Evolutionary conservation across 805 yeast species (phyloP).

Genomic region (Yarrowia porcina): DNA sequence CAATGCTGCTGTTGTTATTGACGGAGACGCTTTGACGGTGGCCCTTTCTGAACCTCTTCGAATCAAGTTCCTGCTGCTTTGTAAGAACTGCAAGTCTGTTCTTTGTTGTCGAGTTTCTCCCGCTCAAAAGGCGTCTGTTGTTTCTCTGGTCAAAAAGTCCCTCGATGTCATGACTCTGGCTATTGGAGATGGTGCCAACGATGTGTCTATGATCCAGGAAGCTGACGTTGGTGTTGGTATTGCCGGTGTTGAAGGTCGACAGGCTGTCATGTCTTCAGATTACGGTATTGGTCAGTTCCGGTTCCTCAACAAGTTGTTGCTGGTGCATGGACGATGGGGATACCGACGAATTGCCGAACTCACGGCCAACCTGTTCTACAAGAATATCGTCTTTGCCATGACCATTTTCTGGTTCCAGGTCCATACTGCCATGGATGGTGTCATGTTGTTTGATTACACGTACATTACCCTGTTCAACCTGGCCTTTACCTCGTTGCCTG

Average conservation of each 20-base stretch:
- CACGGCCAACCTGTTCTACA: slow-evolving; percentile 79
- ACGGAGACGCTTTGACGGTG: slow-evolving; percentile 62
- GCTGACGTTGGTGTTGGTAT: slow-evolving; percentile 84
- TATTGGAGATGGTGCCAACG: slow-evolving; percentile 85
- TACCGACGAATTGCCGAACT: slow-evolving; percentile 71
- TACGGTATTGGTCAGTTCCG: slow-evolving; percentile 80
- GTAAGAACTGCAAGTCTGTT: slow-evolving; percentile 75
- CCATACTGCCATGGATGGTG: slow-evolving; percentile 65
- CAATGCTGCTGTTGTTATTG: slow-evolving; percentile 62
- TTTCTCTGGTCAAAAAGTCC: slow-evolving; percentile 59
- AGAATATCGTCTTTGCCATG: slow-evolving; percentile 72
- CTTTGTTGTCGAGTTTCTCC: slow-evolving; percentile 85
- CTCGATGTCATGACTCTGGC: slow-evolving; percentile 76
- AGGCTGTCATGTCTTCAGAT: slow-evolving; percentile 83
- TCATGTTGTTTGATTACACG: slow-evolving; percentile 74
- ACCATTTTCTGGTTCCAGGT: slow-evolving; percentile 78
- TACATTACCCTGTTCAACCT: slow-evolving; percentile 75
- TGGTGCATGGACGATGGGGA: slow-evolving; percentile 83
- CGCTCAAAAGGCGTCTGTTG: slow-evolving; percentile 77
- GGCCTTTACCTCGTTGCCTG: slow-evolving; percentile 80
- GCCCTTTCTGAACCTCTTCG: slow-evolving; percentile 47
- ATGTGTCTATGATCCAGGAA: slow-evolving; percentile 85
- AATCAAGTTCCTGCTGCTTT: slow-evolving; percentile 61
- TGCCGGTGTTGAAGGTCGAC: slow-evolving; percentile 85
- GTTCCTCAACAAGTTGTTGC: slow-evolving; percentile 58